Evolutionary conservation across 108 stramenopile species (phyloP), one percentile per base, ranked within the genome.

Genomic region (Nitzschia sp.): DNA sequence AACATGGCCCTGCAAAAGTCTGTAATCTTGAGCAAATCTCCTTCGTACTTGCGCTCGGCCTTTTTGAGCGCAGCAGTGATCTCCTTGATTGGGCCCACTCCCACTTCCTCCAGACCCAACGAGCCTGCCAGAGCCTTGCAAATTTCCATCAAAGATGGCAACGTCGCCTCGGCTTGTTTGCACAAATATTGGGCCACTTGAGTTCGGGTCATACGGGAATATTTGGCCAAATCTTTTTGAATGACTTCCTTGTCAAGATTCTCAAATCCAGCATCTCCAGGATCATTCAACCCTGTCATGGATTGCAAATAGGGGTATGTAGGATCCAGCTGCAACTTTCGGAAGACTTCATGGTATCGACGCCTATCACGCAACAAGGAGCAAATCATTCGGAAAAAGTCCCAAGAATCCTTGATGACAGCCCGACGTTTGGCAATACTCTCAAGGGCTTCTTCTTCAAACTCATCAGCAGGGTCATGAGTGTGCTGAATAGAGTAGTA

Each of bases 341-440:
- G 81, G 65, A 87, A 93, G 34, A 81, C 87, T 69, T 93, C 91
- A 67, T 90, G 85, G 54, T 93, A 93, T 63, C 90, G 90, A 69
- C 87, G 69, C 52, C 82, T 67, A 72, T 93, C 88, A 20, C 88
- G 71, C 63, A 93, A 51, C 41, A 93, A 60, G 17, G 80, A 80
- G 51, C 91, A 93, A 51, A 93, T 84, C 88, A 86, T 89, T 10
- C 88, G 87, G 67, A 87, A 90, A 75, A 93, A 93, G 64, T 90
- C 88, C 91, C 91, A 92, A 10, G 88, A 89, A 58, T 92, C 91
- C 60, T 89, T 92, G 48, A 92, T 92, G 54, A 92, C 86, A 0
- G 91, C 91, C 19, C 91, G 85, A 38, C 91, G 85, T 73, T 92
- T 89, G 67, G 91, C 91, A 70, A 92, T 89, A 50, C 77, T 77